Conservation (phyloP, 345 rosid species). For the Brassica nigra region DNA sequence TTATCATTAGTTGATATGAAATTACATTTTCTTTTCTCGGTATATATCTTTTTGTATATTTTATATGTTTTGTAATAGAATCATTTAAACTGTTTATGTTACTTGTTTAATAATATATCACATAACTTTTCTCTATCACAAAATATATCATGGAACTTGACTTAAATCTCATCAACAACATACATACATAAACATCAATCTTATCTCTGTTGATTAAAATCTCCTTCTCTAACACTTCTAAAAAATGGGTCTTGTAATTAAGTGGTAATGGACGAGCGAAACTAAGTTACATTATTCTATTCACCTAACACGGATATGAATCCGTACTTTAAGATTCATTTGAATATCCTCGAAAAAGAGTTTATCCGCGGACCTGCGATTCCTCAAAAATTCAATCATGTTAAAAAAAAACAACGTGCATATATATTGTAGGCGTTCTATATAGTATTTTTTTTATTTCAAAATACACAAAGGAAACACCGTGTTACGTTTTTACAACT, state of each 20-base stretch:
- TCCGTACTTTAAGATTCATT: no score
- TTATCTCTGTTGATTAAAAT: no score
- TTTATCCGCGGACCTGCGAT: no score
- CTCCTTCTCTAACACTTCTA: no score
- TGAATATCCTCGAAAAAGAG: no score
- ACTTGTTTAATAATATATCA: not conserved
- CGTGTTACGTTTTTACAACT: not conserved
- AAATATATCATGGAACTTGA: not conserved
- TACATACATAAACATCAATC: not conserved
- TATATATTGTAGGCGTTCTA: not conserved
- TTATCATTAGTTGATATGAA: not conserved
- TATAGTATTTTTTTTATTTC: not conserved
- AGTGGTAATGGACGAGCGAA: no score
- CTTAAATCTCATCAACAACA: not conserved
- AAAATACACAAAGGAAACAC: not conserved
- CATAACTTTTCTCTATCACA: not conserved
- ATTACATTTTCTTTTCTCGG: not conserved
- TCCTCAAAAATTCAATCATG: no score
- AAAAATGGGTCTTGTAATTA: no score
- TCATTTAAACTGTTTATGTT: not conserved
- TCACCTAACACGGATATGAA: no score
- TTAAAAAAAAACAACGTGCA: no score
- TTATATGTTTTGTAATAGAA: not conserved
- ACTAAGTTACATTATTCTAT: no score
- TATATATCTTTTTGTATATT: not conserved